Percentiles rank a stretch among this genome's conserved stretches.
Evolutionary conservation across 805 yeast species (phyloP).

Genomic region (Tanozyma kutaoensis): DNA sequence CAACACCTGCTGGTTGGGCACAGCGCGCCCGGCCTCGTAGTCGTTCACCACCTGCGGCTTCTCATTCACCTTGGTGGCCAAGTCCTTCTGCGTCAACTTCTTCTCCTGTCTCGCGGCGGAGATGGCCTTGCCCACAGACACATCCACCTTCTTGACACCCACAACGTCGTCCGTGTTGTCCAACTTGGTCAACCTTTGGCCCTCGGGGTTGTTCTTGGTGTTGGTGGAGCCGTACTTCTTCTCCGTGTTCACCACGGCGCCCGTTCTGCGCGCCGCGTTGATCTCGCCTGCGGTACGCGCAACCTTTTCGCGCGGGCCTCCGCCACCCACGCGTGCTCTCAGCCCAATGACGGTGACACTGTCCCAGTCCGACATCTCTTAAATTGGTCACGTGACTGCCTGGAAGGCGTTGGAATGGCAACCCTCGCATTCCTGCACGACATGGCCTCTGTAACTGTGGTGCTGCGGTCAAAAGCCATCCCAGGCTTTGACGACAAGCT

Average conservation of each 20-base stretch:
- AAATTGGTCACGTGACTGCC: no score
- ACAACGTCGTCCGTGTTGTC: conserved; percentile 92
- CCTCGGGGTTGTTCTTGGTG: conserved; percentile 63
- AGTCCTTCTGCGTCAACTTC: conserved; percentile 85
- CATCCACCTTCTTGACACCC: conserved; percentile 79
- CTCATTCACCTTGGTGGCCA: conserved; percentile 91
- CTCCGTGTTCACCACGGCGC: conserved; percentile 80
- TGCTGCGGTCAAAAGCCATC: conserved; percentile 48
- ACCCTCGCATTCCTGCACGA: no score
- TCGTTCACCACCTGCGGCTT: conserved; percentile 93
- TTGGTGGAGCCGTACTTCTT: conserved; percentile 72
- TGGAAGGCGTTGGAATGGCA: no score
- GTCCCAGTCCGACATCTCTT: conserved; percentile 99
- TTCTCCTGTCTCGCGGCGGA: conserved; percentile 78
- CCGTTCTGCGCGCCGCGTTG: conserved; percentile 90
- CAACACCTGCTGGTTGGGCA: conserved; percentile 90
- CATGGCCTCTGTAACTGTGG: conserved; percentile 38
- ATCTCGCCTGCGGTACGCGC: conserved; percentile 68
- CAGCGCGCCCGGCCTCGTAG: conserved; percentile 93
- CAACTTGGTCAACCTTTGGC: conserved; percentile 86
- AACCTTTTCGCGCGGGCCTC: conserved; percentile 77
- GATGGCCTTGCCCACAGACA: conserved; percentile 78
- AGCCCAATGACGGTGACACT: conserved; percentile 78
- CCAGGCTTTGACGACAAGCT: conserved; percentile 27
- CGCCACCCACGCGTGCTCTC: conserved; percentile 76